Conservation (phyloP, 495 filamentous ascomycete species). For the Penicillium steckii region DNA sequence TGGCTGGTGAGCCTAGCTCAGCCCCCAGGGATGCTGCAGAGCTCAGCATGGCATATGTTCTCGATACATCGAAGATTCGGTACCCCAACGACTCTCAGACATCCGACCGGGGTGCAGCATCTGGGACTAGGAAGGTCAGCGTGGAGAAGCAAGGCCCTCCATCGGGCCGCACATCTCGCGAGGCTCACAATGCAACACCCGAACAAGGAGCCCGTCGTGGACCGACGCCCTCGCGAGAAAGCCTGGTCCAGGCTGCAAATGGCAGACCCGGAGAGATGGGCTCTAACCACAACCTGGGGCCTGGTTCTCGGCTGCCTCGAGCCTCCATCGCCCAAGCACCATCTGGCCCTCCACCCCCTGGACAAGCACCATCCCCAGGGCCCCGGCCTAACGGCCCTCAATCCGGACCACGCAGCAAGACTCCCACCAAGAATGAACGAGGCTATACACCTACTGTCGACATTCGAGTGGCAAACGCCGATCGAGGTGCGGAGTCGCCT, state of each 20-base stretch:
- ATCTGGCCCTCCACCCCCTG: constrained; percentile 80
- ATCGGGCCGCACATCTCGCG: constrained; percentile 55
- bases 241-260: constrained; percentile 32
- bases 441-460: constrained; percentile 53
- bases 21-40: constrained; percentile 76
- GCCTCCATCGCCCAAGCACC: constrained; percentile 69
- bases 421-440: constrained; percentile 55
- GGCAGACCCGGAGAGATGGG: constrained; percentile 33
- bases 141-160: constrained; percentile 34
- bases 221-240: constrained; percentile 53
- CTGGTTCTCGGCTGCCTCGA: constrained; percentile 65
- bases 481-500: constrained; percentile 55
- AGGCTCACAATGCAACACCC: constrained; percentile 56
- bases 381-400: constrained; percentile 52
- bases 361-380: constrained; percentile 79
- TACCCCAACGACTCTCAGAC: constrained; percentile 78
- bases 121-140: constrained; percentile 37
- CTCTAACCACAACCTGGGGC: constrained; percentile 34
- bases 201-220: constrained; percentile 52
- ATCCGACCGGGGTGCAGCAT: constrained; percentile 30
- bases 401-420: constrained; percentile 52
- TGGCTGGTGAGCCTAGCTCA: constrained; percentile 92
- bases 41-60: constrained; percentile 82
- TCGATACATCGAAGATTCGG: constrained; percentile 93
- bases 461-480: constrained; percentile 39